Conservation (phyloP, 345 rosid species). For the Gossypium rotundifolium region DNA sequence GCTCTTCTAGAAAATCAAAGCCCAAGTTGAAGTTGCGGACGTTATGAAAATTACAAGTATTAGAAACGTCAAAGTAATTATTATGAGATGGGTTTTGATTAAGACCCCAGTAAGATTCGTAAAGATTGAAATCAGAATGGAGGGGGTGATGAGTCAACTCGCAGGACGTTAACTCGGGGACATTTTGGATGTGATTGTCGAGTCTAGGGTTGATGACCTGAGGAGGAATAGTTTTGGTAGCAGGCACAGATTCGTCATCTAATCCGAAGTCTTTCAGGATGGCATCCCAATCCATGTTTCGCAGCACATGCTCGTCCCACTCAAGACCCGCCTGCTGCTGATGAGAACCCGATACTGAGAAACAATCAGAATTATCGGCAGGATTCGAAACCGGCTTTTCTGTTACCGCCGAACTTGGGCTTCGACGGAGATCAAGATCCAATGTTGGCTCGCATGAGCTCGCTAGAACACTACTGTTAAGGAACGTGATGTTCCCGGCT, state of each 20-base stretch:
- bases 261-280: constrained; percentile 71
- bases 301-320: constrained; percentile 63
- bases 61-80: constrained; percentile 20
- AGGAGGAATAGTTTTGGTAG: constrained; percentile 15
- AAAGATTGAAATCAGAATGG: constrained; percentile 40
- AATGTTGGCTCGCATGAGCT: constrained; percentile 59
- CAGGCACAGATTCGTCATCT: constrained; percentile 51
- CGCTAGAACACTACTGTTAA: constrained; percentile 6
- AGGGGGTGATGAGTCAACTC: constrained; percentile 21
- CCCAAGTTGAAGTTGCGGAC: constrained; percentile 24
- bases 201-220: neutral
- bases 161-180: constrained; percentile 23
- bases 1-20: constrained; percentile 64
- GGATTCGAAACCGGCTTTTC: constrained; percentile 26
- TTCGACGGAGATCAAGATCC: constrained; percentile 63
- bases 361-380: constrained; percentile 3
- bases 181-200: constrained; percentile 17
- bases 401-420: constrained; percentile 35
- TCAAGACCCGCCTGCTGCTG: constrained; percentile 13
- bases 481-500: constrained; percentile 10
- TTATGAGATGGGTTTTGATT: constrained; percentile 19
- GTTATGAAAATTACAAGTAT: constrained; percentile 19
- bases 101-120: constrained; percentile 37
- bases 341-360: neutral
- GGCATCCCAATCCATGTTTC: constrained; percentile 80